Evolutionary conservation across 768 basidiomycete species (phyloP), one percentile per base, ranked within the genome.

Genomic region (Lactarius pseudohatsudake): DNA sequence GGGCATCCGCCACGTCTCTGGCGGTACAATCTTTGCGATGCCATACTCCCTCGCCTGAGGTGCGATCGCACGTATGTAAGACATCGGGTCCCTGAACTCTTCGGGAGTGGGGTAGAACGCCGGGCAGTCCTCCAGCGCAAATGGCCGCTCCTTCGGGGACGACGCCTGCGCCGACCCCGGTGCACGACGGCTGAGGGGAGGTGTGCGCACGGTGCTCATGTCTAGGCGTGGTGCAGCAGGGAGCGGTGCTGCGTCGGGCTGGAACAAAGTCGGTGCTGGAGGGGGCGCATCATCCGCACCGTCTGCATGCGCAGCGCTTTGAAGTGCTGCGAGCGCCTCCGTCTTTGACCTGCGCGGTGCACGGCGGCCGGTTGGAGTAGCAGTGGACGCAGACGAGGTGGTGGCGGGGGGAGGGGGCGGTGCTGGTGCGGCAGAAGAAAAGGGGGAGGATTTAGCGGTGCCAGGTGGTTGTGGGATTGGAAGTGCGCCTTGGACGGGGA

Each of bases 1-100:
- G 9, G 96, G 93, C 88, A 97, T 96, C 72, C 90, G 85, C 97
- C 97, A 99, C 26, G 85, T 90, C 64, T 83, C 81, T 2, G 97
- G 97, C 68, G 97, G 97, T 30, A 98, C 85, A 64, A 99, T 87
- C 81, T 99, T 99, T 80, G 93, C 96, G 72, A 99, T 94, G 30
- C 97, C 97, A 74, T 85, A 93, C 57, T 85, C 78, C 74, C 81
- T 83, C 0, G 90, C 96, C 38, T 81, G 77, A 60, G 85, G 85
- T 22, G 88, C 83, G 70, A 96, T 90, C 65, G 87, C 86, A 75
- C 85, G 86, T 76, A 99, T 91, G 77, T 98, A 99, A 54, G 85
- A 84, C 90, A 97, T 90, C 43, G 96, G 94, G 79, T 98, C 93
- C 74, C 85, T 86, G 77, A 95, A 99, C 77, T 99, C 91, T 65